Evolutionary conservation across 179 eudicot species (phyloP).

Genomic region (Drosera spatulata): DNA sequence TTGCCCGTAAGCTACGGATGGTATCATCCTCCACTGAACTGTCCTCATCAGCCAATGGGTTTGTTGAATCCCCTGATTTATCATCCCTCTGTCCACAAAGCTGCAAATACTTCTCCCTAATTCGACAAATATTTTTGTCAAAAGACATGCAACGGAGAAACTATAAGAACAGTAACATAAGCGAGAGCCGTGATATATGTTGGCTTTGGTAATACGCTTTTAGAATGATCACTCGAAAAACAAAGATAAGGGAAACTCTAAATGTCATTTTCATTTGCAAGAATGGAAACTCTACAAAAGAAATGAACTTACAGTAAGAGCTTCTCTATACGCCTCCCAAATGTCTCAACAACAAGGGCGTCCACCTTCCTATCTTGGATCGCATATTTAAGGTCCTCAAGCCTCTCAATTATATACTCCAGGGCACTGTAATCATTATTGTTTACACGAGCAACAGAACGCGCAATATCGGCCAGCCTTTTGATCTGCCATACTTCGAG

Average conservation of each 20-base stretch:
- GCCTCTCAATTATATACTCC: conserved; percentile 70
- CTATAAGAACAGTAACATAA: neutral
- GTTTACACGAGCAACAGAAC: conserved; percentile 67
- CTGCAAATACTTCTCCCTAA: conserved; percentile 89
- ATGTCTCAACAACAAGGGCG: conserved; percentile 98
- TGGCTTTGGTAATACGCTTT: neutral
- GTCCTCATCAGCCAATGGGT: conserved; percentile 61
- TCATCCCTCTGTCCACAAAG: conserved; percentile 91
- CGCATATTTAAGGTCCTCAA: conserved; percentile 86
- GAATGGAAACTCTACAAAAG: neutral
- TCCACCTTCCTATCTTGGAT: conserved; percentile 97
- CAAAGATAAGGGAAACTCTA: neutral
- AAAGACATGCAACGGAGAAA: neutral
- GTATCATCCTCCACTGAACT: conserved; percentile 68
- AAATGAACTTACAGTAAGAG: conserved; percentile 78
- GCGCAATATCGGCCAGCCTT: conserved; percentile 81
- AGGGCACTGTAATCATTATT: conserved; percentile 60
- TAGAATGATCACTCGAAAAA: neutral
- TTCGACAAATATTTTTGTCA: conserved; percentile 1
- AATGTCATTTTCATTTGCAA: neutral
- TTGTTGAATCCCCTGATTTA: conserved; percentile 47
- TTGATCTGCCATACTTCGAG: conserved; percentile 50
- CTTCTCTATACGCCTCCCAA: conserved; percentile 96
- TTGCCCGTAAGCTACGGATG: conserved; percentile 68
- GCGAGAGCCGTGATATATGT: neutral